Evolutionary conservation across 2,329 filamentous ascomycete genomes (phyloP), one percentile per base, ranked within the genome.

Genomic region (Paracoccidioides lutzii): DNA sequence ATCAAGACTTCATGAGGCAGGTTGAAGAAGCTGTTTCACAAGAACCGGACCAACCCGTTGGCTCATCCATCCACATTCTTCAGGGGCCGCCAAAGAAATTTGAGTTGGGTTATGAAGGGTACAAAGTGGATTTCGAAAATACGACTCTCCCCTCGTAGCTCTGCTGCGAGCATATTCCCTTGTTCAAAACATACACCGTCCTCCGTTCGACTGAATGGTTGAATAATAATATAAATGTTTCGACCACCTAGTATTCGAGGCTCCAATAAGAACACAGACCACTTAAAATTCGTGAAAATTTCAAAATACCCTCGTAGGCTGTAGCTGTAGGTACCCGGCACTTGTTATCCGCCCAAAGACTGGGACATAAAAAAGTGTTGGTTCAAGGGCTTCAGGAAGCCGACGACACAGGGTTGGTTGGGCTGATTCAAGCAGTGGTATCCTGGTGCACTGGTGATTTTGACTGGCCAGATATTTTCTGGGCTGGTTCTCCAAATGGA

Each of bases 271-370:
- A 14, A 48, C 5, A 14, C 30, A 35, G 30, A n/a, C 28, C 32
- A n/a, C 32, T 49, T 6, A 35, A 15, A 35, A 48, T 44, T 30
- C 30, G 12, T n/a, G 15, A 33, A 12, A 10, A 6, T 10, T 30
- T 49, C n/a, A n/a, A n/a, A n/a, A n/a, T n/a, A n/a, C n/a, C n/a
- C n/a, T n/a, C n/a, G n/a, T n/a, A n/a, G n/a, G n/a, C n/a, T 8
- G 37, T 42, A 41, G 53, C 53, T 58, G 56, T 58, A 58, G 53
- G 56, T 55, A 55, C 53, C 56, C 56, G 53, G 30, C 48, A 28
- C 32, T 38, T 58, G 46, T 32, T 30, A 14, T 52, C 12, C 28
- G 15, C 44, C 28, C 10, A 48, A 1, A 53, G 49, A 28, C 38
- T 42, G 41, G 32, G 53, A 35, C 50, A 32, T 5, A 33, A 40